A percentile compares a stretch with the other conserved stretches of the same genome.
phyloP scores from a whole-genome alignment of 2,329 filamentous ascomycete species.

The Hymenoscyphus linearis region DNA sequence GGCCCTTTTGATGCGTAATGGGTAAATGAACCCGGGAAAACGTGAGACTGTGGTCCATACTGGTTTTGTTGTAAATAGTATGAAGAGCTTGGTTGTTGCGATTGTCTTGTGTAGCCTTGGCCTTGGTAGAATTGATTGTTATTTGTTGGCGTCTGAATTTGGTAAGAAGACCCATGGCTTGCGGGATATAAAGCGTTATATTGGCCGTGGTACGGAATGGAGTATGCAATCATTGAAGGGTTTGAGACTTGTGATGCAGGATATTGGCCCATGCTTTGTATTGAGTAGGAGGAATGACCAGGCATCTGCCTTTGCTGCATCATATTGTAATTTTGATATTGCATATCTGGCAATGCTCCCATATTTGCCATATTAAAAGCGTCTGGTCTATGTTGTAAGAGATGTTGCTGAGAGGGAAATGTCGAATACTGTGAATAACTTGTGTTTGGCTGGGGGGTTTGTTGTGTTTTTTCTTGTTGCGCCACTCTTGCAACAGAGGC shows the following conservation, averaged over 20 bases:
- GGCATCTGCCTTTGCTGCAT: conserved; percentile 19
- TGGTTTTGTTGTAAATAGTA: conserved; percentile 24
- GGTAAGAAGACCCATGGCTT: conserved; percentile 15
- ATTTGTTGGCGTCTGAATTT: conserved; percentile 12
- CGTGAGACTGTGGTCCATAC: conserved; percentile 23
- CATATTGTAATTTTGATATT: conserved; percentile 22
- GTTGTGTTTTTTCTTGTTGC: conserved; percentile 8
- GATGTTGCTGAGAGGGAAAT: conserved; percentile 12
- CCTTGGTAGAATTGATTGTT: conserved; percentile 25
- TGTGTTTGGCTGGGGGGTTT: conserved; percentile 7
- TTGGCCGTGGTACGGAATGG: conserved; percentile 24
- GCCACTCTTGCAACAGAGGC: conserved; percentile 8
- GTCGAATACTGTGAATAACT: conserved; percentile 8
- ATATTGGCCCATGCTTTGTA: conserved; percentile 23
- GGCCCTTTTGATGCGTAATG: conserved; percentile 19
- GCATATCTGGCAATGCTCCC: conserved; percentile 24
- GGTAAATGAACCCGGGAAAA: conserved; percentile 15
- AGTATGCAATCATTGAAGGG: conserved; percentile 19
- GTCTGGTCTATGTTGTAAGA: conserved; percentile 18
- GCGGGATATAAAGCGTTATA: conserved; percentile 24
- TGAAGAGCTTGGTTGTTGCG: conserved; percentile 18
- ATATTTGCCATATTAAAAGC: conserved; percentile 26
- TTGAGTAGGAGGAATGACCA: conserved; percentile 19
- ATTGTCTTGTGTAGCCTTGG: conserved; percentile 23
- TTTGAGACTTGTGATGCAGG: conserved; percentile 14